These are phyloP conservation scores for Zasmidium cellare DNA, from an alignment of 2,329 filamentous ascomycete species.

Conservation along the genomic window DNA sequence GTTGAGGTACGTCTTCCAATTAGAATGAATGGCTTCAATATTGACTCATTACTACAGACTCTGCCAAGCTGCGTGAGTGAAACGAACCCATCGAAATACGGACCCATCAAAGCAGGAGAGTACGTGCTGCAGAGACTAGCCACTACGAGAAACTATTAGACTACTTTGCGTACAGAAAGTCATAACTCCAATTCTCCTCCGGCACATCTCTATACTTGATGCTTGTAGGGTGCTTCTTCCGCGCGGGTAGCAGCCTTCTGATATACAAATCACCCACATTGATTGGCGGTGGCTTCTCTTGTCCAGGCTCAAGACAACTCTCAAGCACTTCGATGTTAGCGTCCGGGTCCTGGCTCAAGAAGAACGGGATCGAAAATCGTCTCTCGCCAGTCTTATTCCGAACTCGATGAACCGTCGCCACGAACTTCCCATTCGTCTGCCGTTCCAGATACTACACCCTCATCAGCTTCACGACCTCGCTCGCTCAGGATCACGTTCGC, in stretches of 20 bases:
- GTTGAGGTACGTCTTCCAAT: too few relatives aligned
- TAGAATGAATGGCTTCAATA: too few relatives aligned
- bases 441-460: conserved; percentile 49
- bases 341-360: conserved; percentile 43
- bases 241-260: conserved; percentile 35
- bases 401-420: conserved; percentile 47
- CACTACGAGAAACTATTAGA: conserved; percentile 8
- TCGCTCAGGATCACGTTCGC: too few relatives aligned
- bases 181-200: conserved; percentile 34
- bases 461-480: too few relatives aligned
- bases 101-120: conserved; percentile 38
- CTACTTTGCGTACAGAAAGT: conserved; percentile 18
- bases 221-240: conserved; percentile 40
- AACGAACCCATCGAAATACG: conserved; percentile 33
- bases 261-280: conserved; percentile 35
- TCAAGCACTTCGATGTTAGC: conserved; percentile 34
- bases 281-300: conserved; percentile 2
- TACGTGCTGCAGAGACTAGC: conserved; percentile 39
- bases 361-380: conserved; percentile 49
- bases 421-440: conserved; percentile 45
- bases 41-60: conserved; percentile 23
- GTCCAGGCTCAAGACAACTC: conserved; percentile 29
- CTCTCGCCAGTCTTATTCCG: conserved; percentile 42
- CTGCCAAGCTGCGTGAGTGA: conserved; percentile 39
- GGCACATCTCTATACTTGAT: conserved; percentile 39